phyloP scores from a whole-genome alignment of 805 yeast species.

The Yarrowia sp. region DNA sequence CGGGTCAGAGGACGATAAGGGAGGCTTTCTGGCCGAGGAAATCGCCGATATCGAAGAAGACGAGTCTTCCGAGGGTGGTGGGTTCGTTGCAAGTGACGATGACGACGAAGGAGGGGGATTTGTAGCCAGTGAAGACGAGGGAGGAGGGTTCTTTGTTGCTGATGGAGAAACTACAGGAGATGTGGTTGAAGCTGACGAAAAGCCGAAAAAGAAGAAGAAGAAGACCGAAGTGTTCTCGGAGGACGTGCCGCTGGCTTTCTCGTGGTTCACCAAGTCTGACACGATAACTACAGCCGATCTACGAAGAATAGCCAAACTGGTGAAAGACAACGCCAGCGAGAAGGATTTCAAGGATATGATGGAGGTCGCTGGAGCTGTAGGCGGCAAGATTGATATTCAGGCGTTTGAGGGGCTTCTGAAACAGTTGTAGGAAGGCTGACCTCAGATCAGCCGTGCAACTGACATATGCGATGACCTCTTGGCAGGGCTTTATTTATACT shows the following conservation, averaged over 20 bases:
- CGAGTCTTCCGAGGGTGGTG: background rate
- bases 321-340: slow-evolving; percentile 46
- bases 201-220: slow-evolving; percentile 9
- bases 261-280: slow-evolving; percentile 38
- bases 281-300: slow-evolving; percentile 47
- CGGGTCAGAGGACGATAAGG: background rate
- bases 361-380: slow-evolving; percentile 43
- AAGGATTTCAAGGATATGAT: slow-evolving; percentile 50
- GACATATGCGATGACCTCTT: slow-evolving; percentile 11
- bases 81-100: slow-evolving; percentile 6
- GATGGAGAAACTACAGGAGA: slow-evolving; percentile 10
- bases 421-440: slow-evolving; percentile 33
- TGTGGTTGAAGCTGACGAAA: background rate
- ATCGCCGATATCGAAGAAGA: background rate
- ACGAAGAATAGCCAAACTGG: slow-evolving; percentile 43
- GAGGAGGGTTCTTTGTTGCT: slow-evolving; percentile 20
- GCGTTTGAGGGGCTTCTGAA: slow-evolving; percentile 6
- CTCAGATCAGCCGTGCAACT: background rate
- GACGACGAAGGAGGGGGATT: slow-evolving; percentile 9
- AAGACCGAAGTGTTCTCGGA: background rate
- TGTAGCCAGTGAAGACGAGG: slow-evolving; percentile 11
- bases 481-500: slow-evolving; percentile 6
- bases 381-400: slow-evolving; percentile 8
- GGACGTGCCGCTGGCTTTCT: slow-evolving; percentile 8
- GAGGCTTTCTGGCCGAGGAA: slow-evolving; percentile 7